A percentile compares a stretch with the other conserved stretches of the same genome.
Evolutionary conservation across 495 filamentous ascomycete genomes (phyloP).

Genomic region (Pseudoneurospora amorphoporcata): DNA sequence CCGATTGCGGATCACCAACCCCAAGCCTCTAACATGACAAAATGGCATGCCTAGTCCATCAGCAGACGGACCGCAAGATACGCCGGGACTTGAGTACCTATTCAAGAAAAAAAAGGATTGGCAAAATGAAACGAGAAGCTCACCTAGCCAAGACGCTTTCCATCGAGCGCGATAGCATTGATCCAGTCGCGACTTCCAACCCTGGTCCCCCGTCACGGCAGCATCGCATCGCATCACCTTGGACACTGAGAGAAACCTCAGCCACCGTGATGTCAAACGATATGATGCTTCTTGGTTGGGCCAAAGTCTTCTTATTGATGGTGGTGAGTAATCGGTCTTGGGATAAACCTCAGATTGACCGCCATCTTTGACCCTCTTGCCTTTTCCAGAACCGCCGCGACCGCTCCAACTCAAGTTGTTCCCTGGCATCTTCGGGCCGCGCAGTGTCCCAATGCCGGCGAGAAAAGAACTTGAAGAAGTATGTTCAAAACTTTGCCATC

Average conservation of each 20-base stretch:
- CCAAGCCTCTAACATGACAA: no score
- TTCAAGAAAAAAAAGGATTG: no score
- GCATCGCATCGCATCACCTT: neutral
- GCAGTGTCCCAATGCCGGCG: no score
- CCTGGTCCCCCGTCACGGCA: no score
- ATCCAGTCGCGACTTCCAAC: neutral
- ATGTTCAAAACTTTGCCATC: neutral
- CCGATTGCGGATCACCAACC: no score
- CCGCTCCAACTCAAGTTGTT: neutral
- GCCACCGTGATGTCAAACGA: neutral
- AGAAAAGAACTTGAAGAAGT: neutral
- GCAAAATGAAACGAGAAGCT: no score
- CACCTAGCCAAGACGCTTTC: no score
- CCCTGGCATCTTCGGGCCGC: neutral
- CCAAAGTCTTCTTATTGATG: neutral
- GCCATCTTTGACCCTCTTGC: neutral
- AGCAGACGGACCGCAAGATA: no score
- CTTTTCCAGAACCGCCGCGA: neutral
- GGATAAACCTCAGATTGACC: neutral
- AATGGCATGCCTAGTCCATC: no score
- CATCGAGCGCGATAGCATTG: no score
- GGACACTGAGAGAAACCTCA: neutral
- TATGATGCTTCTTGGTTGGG: neutral
- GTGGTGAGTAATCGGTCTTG: neutral
- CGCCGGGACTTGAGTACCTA: no score